Base-by-base conservation (phyloP, 345 rosid genomes). In the Camelina hispida region DNA sequence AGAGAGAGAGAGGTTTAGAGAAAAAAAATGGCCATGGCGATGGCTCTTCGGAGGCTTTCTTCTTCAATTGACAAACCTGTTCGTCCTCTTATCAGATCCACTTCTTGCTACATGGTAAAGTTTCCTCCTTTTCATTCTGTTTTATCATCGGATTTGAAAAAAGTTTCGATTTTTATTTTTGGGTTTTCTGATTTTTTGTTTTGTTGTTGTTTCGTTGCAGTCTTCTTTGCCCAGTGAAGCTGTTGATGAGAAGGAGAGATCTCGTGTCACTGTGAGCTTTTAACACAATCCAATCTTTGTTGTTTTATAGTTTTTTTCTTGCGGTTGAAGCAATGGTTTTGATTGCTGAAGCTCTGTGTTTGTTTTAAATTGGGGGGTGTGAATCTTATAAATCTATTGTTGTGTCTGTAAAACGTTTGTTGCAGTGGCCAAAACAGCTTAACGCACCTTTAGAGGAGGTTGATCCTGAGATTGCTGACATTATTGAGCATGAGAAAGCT, bases 351-450 rank as follows among this genome's bases (percentile, higher is more conserved):
- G 7, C 30, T 61, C 1, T 35, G 9, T 16, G 20, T 42, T 30
- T 56, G n/a, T 72, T 74, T 72, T 52, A 25, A 8, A 11, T 53
- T 40, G 2, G 16, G 6, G 35, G 7, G 53, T 23, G 5, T 54
- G 66, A 42, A 42, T 22, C 66, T 43, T 11, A 40, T 25, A 15
- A 37, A 32, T 3, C 13, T 14, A 18, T 23, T 23, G 3, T 1
- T 44, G 5, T 69, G 5, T 16, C 16, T 23, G 73, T 53, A 12
- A 25, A 65, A 10, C 17, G 38, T 38, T 37, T 28, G 44, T 16
- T 60, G 15, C 84, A 95, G 99, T 95, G 99, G 98, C 94, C 98
- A 14, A 95, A 95, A 80, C 98, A 92, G 81, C 89, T 95, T 47
- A 95, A 92, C 74, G 93, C 93, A 46, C 82, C 99, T 7, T 86